These are phyloP conservation scores for Ochromonadaceae sp. DNA, from an alignment of 352 stramenopile genomes.

Conservation along the genomic window DNA sequence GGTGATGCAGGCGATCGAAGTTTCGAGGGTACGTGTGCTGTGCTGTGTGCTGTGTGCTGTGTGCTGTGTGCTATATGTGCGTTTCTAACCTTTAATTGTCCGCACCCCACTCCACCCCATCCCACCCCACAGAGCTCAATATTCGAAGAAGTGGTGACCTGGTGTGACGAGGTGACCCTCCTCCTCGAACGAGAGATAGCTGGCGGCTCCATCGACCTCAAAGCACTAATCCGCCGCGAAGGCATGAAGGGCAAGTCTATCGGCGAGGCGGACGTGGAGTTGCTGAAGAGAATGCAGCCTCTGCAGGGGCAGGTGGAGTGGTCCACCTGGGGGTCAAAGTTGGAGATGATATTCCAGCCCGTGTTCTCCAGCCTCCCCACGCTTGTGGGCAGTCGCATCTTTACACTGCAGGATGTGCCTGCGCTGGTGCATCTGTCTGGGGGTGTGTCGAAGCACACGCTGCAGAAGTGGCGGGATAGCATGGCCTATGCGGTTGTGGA, in stretches of 20 bases:
- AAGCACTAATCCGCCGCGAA: not conserved
- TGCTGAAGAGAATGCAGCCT: constrained; percentile 1
- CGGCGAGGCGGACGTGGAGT: constrained; percentile 6
- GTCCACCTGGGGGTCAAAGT: constrained; percentile 13
- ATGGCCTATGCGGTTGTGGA: not conserved
- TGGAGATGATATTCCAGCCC: constrained; percentile 4
- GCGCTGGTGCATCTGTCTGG: not conserved
- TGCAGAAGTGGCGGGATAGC: not conserved
- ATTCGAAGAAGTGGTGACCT: not conserved
- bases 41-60: too few species aligned
- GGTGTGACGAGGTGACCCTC: constrained; percentile 3
- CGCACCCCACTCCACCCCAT: too few species aligned
- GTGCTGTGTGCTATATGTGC: too few species aligned
- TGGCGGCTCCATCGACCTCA: not conserved
- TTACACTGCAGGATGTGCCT: not conserved
- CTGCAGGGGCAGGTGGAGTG: not conserved
- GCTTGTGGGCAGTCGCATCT: not conserved
- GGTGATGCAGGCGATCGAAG: constrained; percentile 6
- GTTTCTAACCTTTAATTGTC: too few species aligned
- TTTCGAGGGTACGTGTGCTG: not conserved
- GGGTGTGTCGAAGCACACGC: not conserved
- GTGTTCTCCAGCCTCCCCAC: not conserved
- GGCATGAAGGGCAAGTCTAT: not conserved
- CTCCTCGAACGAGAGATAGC: not conserved
- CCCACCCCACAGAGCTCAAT: not conserved